Base-by-base conservation (phyloP, 2,329 filamentous ascomycete genomes). In the Stromatinia cepivora region DNA sequence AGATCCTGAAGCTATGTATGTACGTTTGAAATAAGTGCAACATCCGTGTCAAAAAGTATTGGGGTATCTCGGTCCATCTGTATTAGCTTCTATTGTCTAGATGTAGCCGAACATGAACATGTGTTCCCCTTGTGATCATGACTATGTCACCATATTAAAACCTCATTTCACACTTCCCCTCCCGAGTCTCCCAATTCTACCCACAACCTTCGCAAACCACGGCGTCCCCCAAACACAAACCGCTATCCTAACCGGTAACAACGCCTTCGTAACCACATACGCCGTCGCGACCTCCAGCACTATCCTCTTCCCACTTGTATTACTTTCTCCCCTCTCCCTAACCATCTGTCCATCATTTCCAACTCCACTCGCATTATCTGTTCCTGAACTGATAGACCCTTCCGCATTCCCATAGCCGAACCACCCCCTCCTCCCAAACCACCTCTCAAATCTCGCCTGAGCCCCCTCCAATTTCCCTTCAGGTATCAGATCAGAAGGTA, bases 161-260 rank as follows among this genome's bases (percentile, higher is more conserved):
- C 42, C 42, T 52, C 46, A 66, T 53, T 57, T 53, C 46, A 50
- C 67, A 39, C 71, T 69, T n/a, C 69, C 50, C 42, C 62, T 62
- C 25, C 66, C 36, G 22, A 73, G 58, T 77, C 81, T 79, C 79
- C 62, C 53, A 42, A 84, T 68, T 1, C 84, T 85, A 48, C 82
- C 76, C 17, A 91, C 80, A 52, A 92, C 81, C 56, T 89, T 86
- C 1, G 94, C 94, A 83, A 98, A 96, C 91, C 92, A 96, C 5
- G 95, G 95, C 59, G 95, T 97, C 20, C 87, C 90, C 92, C 92
- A 97, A 5, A 96, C 85, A 81, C 94, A 97, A 9, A 88, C 80
- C 36, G 90, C 82, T 71, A 99, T 86, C 74, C 95, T 86, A 17
- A 92, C 76, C 0, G 95, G 93, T 72, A 99, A 79, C 70, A 98